These are phyloP conservation scores for Komagataella phaffii DNA, from an alignment of 805 yeast genomes.

Conservation along the genomic window DNA sequence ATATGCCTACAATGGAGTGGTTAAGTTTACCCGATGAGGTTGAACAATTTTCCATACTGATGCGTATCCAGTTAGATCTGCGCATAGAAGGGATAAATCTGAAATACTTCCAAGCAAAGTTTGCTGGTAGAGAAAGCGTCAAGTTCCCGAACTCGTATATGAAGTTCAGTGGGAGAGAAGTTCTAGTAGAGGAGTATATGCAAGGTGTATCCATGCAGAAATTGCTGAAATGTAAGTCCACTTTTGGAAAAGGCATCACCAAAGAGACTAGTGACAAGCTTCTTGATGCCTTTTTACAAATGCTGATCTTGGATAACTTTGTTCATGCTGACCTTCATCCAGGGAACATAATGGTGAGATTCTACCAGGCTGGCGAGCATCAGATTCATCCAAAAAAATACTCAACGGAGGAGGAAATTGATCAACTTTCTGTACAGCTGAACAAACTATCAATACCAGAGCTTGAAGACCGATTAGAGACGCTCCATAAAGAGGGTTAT, in stretches of 20 bases:
- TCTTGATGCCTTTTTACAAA: conserved; percentile 81
- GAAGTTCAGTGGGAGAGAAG: conserved; percentile 49
- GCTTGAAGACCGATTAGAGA: conserved; percentile 32
- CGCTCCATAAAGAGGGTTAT: conserved; percentile 42
- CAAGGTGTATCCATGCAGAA: conserved; percentile 73
- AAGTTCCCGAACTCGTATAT: conserved; percentile 73
- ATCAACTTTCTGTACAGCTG: conserved; percentile 28
- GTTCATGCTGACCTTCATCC: conserved; percentile 97
- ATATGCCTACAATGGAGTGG: conserved; percentile 96
- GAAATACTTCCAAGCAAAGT: conserved; percentile 56
- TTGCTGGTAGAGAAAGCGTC: conserved; percentile 40
- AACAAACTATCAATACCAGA: conserved; percentile 20
- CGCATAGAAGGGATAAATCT: conserved; percentile 83
- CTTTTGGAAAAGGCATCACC: conserved; percentile 36
- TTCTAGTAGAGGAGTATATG: conserved; percentile 77
- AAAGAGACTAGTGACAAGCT: conserved; percentile 68
- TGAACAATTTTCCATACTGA: conserved; percentile 69
- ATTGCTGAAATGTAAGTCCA: conserved; percentile 36
- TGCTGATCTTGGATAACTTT: conserved; percentile 87
- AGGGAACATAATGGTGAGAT: conserved; percentile 78
- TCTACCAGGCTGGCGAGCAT: conserved; percentile 33
- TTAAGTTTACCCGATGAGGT: conserved; percentile 90
- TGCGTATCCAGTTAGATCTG: conserved; percentile 81
- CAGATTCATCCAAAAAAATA: conserved; percentile 18
- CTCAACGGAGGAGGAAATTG: conserved; percentile 31